phyloP scores from a whole-genome alignment of 2,329 filamentous ascomycete species.

The Talaromyces sp. region DNA sequence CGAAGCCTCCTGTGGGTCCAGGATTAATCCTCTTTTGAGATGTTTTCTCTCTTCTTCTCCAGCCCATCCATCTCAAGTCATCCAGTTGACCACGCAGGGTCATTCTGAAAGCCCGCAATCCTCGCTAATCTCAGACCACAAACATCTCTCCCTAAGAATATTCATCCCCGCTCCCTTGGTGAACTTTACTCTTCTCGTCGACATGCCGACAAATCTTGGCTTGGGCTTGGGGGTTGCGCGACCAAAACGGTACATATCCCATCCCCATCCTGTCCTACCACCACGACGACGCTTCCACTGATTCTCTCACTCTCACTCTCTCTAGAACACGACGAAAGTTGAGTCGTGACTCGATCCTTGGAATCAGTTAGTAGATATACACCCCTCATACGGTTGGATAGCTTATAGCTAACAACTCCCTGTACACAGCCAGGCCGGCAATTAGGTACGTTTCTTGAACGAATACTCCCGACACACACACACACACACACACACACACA shows the following conservation, averaged over 20 bases:
- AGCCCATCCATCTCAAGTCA: background rate
- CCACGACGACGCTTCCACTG: background rate
- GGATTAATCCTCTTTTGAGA: no score
- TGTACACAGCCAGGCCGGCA: slow-evolving; percentile 19
- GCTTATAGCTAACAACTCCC: background rate
- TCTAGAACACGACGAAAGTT: slow-evolving; percentile 10
- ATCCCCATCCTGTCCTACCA: background rate
- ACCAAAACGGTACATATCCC: background rate
- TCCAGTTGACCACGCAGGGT: no score
- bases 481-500: no score
- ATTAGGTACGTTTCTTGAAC: slow-evolving; percentile 21
- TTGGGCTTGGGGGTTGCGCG: background rate
- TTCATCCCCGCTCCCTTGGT: no score
- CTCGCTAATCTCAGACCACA: no score
- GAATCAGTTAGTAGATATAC: slow-evolving; percentile 20
- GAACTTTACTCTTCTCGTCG: no score
- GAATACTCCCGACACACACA: no score
- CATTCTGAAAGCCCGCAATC: no score
- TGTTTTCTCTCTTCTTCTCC: no score
- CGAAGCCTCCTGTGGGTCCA: no score
- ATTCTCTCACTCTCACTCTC: background rate
- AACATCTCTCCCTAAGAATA: no score
- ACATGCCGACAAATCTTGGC: background rate
- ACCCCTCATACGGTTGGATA: background rate
- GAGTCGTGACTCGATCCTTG: slow-evolving; percentile 20